phyloP scores from a whole-genome alignment of 805 yeast species.

The Maudiozyma pseudohumilis region DNA sequence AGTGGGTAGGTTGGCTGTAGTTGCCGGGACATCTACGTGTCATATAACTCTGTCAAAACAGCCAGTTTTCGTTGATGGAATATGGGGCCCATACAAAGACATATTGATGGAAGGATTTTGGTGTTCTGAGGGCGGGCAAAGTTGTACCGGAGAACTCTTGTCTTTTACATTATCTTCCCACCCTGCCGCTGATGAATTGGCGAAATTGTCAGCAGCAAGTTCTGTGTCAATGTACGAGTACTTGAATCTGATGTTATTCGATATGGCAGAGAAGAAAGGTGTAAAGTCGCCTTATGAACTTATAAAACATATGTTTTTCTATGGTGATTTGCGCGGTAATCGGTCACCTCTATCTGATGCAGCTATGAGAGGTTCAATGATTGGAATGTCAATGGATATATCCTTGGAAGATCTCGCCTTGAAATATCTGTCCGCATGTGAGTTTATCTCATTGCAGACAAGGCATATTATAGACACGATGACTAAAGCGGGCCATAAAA shows the following conservation, averaged over 20 bases:
- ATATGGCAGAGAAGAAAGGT: slow-evolving; percentile 44
- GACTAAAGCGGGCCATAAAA: slow-evolving; percentile 68
- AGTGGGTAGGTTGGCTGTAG: slow-evolving; percentile 87
- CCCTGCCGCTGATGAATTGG: slow-evolving; percentile 73
- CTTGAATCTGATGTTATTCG: slow-evolving; percentile 65
- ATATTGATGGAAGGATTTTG: slow-evolving; percentile 83
- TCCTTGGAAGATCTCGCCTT: slow-evolving; percentile 78
- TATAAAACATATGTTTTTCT: slow-evolving; percentile 79
- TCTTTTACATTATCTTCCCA: slow-evolving; percentile 83
- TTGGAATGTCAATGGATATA: slow-evolving; percentile 87
- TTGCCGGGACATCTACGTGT: slow-evolving; percentile 97
- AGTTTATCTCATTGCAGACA: slow-evolving; percentile 95
- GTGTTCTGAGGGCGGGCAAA: slow-evolving; percentile 99
- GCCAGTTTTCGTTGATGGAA: slow-evolving; percentile 87
- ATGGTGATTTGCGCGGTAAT: slow-evolving; percentile 95
- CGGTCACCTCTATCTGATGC: slow-evolving; percentile 97
- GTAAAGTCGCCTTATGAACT: slow-evolving; percentile 68
- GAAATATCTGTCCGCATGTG: slow-evolving; percentile 87
- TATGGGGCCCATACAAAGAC: slow-evolving; percentile 97
- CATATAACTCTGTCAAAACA: slow-evolving; percentile 81
- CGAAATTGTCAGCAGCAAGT: slow-evolving; percentile 53
- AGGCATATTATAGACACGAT: slow-evolving; percentile 86
- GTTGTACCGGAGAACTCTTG: slow-evolving; percentile 89
- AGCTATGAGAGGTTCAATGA: slow-evolving; percentile 80
- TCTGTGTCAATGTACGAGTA: slow-evolving; percentile 81